Evolutionary conservation across 176 grass and related monocot genomes (phyloP), one percentile per base, ranked within the genome.

Genomic region (Eleusine coracana): DNA sequence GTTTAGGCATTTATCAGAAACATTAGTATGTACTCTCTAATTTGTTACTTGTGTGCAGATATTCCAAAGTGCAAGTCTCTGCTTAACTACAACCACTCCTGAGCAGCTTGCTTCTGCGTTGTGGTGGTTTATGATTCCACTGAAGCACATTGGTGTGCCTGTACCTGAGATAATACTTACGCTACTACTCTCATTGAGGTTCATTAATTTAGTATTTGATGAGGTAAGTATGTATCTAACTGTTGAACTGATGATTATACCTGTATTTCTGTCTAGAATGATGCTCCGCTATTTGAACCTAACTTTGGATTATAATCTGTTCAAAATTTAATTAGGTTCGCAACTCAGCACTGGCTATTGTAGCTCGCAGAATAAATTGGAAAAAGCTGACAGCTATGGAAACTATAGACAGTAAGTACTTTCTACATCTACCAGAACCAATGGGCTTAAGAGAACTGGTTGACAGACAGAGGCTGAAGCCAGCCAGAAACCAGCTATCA

Each of bases 1-100:
- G 37, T 84, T 38, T 81, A 70, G 10, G 14, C 45, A 20, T 44
- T 25, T 51, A 55, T 76, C 48, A 50, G 34, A 56, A 64, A 39
- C 25, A 2, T 7, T 52, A 4, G 5, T 54, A 58, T 56, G 23
- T 27, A 58, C 25, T 84, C 54, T 73, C 58, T 42, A 75, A 56
- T 76, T 74, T 62, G 41, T 25, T 88, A 34, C 82, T 77, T 82
- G 34, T 38, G 20, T 85, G 82, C 87, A 95, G 96, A 98, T 98
- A 88, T 95, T 98, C 65, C 96, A 95, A 95, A 98, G 96, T 80
- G 92, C 91, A 65, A 95, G 93, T 87, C 89, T 98, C 66, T 98
- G 89, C 83, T 88, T 98, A 77, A 87, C 93, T 36, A 95, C 93
- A 55, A 98, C 92, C 73, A 89, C 93, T 38, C 92, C 92, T 46